These are phyloP conservation scores for Scleroderma bovista DNA, from an alignment of 768 basidiomycete species.

Conservation along the genomic window DNA sequence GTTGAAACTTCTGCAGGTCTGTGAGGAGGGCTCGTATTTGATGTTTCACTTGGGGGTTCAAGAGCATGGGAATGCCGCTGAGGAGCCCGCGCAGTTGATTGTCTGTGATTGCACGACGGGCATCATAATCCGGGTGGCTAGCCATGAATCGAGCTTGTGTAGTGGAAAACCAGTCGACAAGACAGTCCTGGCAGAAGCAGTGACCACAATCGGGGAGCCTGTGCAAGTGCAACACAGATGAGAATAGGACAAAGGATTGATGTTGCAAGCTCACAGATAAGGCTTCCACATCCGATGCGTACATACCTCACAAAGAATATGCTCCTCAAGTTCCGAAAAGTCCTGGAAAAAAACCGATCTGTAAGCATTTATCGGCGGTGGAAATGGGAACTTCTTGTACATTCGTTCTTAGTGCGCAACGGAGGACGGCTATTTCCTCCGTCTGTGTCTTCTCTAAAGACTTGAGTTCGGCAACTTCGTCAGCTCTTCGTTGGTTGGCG, in stretches of 20 bases:
- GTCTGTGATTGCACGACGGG: conserved; percentile 19
- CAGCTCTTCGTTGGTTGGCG: conserved; percentile 6
- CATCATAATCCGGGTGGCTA: conserved; percentile 40
- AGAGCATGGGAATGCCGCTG: conserved; percentile 5
- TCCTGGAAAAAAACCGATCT: conserved; percentile 28
- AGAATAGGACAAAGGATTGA: not conserved
- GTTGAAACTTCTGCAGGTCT: conserved; percentile 29
- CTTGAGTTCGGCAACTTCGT: conserved; percentile 20
- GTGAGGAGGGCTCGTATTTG: conserved; percentile 16
- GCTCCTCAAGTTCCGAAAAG: conserved; percentile 44
- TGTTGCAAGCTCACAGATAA: conserved; percentile 44
- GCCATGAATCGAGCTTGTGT: conserved; percentile 45
- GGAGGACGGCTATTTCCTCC: conserved; percentile 1
- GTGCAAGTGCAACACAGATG: conserved; percentile 2
- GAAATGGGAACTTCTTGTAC: not conserved
- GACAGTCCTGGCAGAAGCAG: conserved; percentile 58
- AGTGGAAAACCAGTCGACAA: conserved; percentile 50
- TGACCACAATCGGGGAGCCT: conserved; percentile 68
- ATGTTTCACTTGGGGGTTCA: conserved; percentile 7
- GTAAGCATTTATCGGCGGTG: not conserved
- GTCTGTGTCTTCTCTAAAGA: not conserved
- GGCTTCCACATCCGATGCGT: conserved; percentile 59
- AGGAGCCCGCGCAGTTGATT: conserved; percentile 15
- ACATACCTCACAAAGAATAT: conserved; percentile 61
- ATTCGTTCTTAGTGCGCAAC: not conserved